Conservation (phyloP, 2,329 filamentous ascomycete species). For the Myrmaecium sp. region DNA sequence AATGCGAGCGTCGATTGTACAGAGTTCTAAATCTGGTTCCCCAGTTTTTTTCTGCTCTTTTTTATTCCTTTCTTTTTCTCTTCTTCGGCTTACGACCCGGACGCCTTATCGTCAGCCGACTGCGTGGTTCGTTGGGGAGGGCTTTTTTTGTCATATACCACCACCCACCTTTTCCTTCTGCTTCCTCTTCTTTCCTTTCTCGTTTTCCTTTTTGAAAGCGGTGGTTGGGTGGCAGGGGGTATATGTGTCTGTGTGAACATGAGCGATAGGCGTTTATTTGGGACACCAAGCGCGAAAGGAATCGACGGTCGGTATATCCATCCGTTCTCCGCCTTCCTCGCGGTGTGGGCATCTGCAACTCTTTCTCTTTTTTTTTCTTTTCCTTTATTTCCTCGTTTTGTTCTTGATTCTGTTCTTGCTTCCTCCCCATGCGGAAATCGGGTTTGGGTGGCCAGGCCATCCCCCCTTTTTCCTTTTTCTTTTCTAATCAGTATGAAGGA, state of each 20-base stretch:
- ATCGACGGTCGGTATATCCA: not conserved
- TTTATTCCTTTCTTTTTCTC: conserved; percentile 3
- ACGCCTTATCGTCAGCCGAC: not conserved
- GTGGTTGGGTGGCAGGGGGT: conserved; percentile 3
- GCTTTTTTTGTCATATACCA: not conserved
- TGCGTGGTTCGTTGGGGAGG: not conserved
- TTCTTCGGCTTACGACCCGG: conserved; percentile 1
- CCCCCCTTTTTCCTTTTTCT: conserved; percentile 1
- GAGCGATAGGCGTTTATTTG: too few species aligned
- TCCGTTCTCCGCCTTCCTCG: not conserved
- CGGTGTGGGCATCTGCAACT: not conserved
- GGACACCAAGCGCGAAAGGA: too few species aligned
- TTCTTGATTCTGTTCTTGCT: conserved; percentile 2
- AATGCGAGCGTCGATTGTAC: conserved; percentile 3
- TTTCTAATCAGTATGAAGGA: not conserved
- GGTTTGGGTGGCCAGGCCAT: too few species aligned
- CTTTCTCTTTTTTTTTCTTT: conserved; percentile 2
- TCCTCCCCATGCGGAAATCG: conserved; percentile 1
- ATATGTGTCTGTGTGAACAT: too few species aligned
- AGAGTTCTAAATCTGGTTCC: not conserved
- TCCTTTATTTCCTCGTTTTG: not conserved
- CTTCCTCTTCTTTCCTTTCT: conserved; percentile 3
- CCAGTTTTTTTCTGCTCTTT: conserved; percentile 2
- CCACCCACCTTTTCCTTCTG: conserved; percentile 1
- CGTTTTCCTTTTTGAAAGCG: conserved; percentile 3